Base-by-base conservation (phyloP, 441 rosid species). In the Hura crepitans region DNA sequence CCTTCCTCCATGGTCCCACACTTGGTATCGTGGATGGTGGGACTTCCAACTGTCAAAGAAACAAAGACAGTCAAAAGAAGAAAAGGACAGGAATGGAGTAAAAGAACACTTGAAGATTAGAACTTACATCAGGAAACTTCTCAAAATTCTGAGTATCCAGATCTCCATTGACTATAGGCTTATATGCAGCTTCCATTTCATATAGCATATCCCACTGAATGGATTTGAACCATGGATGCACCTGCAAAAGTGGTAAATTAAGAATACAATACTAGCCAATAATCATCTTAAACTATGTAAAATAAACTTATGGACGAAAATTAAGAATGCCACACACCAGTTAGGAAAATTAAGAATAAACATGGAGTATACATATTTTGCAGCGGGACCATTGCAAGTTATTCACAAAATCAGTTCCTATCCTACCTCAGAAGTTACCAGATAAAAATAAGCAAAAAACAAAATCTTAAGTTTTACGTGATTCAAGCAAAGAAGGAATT, bases 1-100 rank as follows among this genome's bases (percentile, higher is more conserved):
- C 98, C 93, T 93, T 89, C 80, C 98, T 84, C 98, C 98, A 91
- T 35, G 93, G 98, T 72, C 98, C 98, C 73, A 91, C 91, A 60
- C 84, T 82, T 62, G 92, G 94, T 56, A 81, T 72, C 47, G 86
- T 51, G 0, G 93, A 90, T 72, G 87, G 84, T 9, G 87, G 78
- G 49, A 84, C 92, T 69, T 91, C 96, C 71, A 87, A 83, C 98
- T 90, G 78, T 75, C 56, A 70, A 71, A 81, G 45, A 68, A 65
- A 56, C 50, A 76, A 72, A 78, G 28, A 45, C 68, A 39, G 62
- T 27, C 51, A 65, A 35, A 42, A 18, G 60, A 4, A 45, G 0
- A 14, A 63, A 15, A 51, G 4, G 42, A 55, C 47, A 1, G 35
- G 18, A 39, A 14, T 39, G 33, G 12, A 49, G 22, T 42, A 31